A percentile compares a stretch with the other conserved stretches of the same genome.
phyloP scores from a whole-genome alignment of 352 stramenopile genomes.

The Pythium dissotocum region DNA sequence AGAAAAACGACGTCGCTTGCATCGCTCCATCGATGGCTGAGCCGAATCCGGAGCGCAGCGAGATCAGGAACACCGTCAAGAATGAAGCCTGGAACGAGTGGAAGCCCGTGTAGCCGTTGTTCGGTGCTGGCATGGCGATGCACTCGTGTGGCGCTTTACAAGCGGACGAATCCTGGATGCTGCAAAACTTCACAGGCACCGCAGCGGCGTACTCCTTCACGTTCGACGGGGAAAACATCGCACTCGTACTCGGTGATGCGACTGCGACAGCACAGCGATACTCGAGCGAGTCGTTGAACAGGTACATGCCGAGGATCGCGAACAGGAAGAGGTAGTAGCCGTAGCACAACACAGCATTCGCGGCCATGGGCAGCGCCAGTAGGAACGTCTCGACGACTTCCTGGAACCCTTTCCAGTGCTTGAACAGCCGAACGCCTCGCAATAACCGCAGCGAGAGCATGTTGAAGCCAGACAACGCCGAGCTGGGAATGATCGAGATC shows the following conservation, averaged over 20 bases:
- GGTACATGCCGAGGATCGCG: slow-evolving; percentile 83
- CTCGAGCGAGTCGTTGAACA: slow-evolving; percentile 83
- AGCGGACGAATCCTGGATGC: slow-evolving; percentile 33
- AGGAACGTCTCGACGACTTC: slow-evolving; percentile 82
- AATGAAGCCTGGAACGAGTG: slow-evolving; percentile 85
- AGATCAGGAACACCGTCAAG: slow-evolving; percentile 79
- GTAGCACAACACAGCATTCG: slow-evolving; percentile 75
- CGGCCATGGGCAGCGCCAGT: slow-evolving; percentile 66
- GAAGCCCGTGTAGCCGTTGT: slow-evolving; percentile 79
- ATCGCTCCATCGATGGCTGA: slow-evolving; percentile 70
- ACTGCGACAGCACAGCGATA: slow-evolving; percentile 56
- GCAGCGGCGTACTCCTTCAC: slow-evolving; percentile 49
- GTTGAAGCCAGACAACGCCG: slow-evolving; percentile 59
- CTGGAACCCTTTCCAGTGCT: slow-evolving; percentile 74
- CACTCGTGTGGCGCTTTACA: slow-evolving; percentile 48
- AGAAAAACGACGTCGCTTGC: slow-evolving; percentile 71
- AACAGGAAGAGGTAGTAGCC: slow-evolving; percentile 88
- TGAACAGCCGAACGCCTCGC: slow-evolving; percentile 65
- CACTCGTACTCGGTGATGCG: slow-evolving; percentile 26
- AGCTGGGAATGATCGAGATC: slow-evolving; percentile 49
- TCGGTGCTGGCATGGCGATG: slow-evolving; percentile 55
- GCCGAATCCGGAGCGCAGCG: slow-evolving; percentile 74
- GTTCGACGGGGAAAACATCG: slow-evolving; percentile 24
- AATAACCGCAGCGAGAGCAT: slow-evolving; percentile 77
- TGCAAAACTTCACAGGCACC: slow-evolving; percentile 60